Conservation (phyloP, 495 filamentous ascomycete species). For the Tuber microsphaerosporum region DNA sequence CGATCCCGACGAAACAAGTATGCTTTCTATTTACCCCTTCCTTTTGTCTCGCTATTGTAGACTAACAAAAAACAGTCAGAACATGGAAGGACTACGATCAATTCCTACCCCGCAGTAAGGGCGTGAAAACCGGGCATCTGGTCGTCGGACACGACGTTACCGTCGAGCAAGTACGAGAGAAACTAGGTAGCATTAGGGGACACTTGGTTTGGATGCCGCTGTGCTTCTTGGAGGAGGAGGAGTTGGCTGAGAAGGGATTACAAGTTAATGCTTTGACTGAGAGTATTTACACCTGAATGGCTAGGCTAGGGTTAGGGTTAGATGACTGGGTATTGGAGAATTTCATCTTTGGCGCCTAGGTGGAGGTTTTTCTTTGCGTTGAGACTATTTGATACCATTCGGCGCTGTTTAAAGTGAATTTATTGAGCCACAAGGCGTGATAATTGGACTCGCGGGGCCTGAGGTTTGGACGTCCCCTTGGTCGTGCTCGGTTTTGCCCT, state of each 20-base stretch:
- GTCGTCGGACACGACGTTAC: conserved; percentile 55
- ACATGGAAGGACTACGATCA: conserved; percentile 82
- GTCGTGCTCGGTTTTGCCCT: neutral
- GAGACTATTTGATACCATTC: neutral
- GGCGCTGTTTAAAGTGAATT: neutral
- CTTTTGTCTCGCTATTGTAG: conserved; percentile 37
- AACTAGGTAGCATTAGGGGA: conserved; percentile 72
- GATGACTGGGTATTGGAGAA: neutral
- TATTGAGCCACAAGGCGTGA: neutral
- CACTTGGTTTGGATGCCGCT: conserved; percentile 96
- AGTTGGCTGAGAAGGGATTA: conserved; percentile 85
- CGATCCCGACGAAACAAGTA: conserved; percentile 80
- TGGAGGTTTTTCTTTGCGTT: neutral
- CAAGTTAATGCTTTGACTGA: conserved; percentile 67
- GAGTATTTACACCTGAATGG: conserved; percentile 52
- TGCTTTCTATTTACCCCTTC: conserved; percentile 10
- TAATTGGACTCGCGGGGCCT: too few species aligned
- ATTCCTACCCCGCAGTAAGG: conserved; percentile 72
- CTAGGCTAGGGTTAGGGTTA: neutral
- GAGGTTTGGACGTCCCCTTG: neutral
- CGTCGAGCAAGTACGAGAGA: conserved; percentile 59
- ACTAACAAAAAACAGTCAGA: conserved; percentile 47
- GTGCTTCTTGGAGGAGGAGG: conserved; percentile 72
- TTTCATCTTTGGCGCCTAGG: neutral
- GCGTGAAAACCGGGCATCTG: conserved; percentile 69